These are phyloP conservation scores for Komagataea norvegica DNA, from an alignment of 1,139 yeast species.

Conservation along the genomic window DNA sequence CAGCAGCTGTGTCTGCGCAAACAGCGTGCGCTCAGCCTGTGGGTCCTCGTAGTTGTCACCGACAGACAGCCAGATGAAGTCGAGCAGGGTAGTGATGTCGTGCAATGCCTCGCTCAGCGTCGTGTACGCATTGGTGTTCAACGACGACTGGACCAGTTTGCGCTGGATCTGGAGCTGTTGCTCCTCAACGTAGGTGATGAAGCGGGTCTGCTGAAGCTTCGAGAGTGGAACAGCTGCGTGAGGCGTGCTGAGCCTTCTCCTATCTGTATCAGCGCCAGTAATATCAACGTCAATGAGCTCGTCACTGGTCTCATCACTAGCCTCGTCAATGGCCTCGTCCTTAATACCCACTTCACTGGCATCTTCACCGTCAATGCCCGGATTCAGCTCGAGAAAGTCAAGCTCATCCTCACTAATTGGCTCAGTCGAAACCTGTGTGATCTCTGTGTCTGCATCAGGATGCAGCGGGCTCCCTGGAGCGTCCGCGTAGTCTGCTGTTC, in stretches of 20 bases:
- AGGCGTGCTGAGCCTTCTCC: too few species aligned
- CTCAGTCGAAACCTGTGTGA: conserved; percentile 9
- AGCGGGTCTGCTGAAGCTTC: conserved; percentile 22
- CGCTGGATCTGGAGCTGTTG: conserved; percentile 21
- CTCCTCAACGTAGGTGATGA: conserved; percentile 23
- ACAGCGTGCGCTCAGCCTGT: conserved; percentile 12
- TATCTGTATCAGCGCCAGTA: too few species aligned
- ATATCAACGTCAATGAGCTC: too few species aligned
- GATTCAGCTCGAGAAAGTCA: conserved; percentile 24
- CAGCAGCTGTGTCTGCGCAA: conserved; percentile 24
- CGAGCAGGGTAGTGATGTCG: conserved; percentile 16
- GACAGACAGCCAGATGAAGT: conserved; percentile 24
- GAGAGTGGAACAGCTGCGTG: conserved; percentile 4
- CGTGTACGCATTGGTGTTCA: conserved; percentile 17
- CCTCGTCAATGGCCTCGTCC: neutral
- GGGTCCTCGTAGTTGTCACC: conserved; percentile 13
- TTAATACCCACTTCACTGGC: neutral
- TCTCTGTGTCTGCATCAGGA: conserved; percentile 23
- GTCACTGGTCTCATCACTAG: too few species aligned
- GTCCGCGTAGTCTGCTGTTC: conserved; percentile 14
- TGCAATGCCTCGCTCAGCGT: conserved; percentile 13
- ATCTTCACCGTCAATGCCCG: conserved; percentile 13
- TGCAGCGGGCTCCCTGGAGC: conserved; percentile 25
- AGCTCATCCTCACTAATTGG: conserved; percentile 13
- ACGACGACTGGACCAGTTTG: conserved; percentile 21